Evolutionary conservation across 176 grass and related monocot species (phyloP).

Genomic region (Musa troglodytarum): DNA sequence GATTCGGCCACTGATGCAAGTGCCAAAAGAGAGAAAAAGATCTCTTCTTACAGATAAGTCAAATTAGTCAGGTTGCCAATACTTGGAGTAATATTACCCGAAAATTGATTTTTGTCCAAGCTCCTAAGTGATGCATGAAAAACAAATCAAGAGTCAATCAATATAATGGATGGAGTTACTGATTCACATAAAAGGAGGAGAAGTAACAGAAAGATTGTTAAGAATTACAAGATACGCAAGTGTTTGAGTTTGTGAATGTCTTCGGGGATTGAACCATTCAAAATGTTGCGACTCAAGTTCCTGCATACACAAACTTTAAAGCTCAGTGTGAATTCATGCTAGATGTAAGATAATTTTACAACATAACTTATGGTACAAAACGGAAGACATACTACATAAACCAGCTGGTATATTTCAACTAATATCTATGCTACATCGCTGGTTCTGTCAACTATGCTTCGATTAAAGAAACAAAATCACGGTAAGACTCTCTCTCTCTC

Average conservation of each 20-base stretch:
- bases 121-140: not conserved
- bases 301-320: slow-evolving; percentile 14
- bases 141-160: not conserved
- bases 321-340: not conserved
- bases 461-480: not conserved
- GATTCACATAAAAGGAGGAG: not conserved
- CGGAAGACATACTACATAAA: not conserved
- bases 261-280: slow-evolving; percentile 9
- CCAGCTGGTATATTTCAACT: not conserved
- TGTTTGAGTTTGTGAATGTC: slow-evolving; percentile 29
- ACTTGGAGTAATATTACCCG: slow-evolving; percentile 1
- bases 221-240: slow-evolving; percentile 39
- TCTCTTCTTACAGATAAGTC: slow-evolving; percentile 2
- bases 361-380: not conserved
- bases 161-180: not conserved
- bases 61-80: slow-evolving; percentile 16
- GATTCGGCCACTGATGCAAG: not conserved
- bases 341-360: not conserved
- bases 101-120: slow-evolving; percentile 8
- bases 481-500: not conserved
- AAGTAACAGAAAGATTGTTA: not conserved
- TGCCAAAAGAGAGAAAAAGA: not conserved
- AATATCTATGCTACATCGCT: not conserved
- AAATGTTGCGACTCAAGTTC: slow-evolving; percentile 18
- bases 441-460: not conserved